Conservation (phyloP, 1,284 basidiomycete species). For the Ustilago sp. region DNA sequence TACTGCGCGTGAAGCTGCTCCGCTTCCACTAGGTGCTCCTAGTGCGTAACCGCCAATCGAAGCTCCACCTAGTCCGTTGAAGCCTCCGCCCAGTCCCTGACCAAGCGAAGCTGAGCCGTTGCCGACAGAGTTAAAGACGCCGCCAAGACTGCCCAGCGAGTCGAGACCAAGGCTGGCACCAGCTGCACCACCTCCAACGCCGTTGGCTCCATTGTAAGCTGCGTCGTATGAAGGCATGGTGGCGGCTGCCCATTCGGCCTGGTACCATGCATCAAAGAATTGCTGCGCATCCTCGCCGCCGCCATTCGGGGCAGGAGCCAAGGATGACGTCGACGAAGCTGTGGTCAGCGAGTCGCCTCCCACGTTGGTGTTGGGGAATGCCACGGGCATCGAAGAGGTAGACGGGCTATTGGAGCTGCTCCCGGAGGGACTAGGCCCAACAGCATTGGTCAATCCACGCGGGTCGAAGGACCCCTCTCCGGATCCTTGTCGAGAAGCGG, state of each 20-base stretch:
- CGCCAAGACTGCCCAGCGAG: conserved; percentile 33
- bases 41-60: conserved; percentile 29
- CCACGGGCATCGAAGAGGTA: conserved; percentile 30
- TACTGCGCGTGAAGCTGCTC: not conserved
- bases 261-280: conserved; percentile 55
- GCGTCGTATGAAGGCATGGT: conserved; percentile 52
- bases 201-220: conserved; percentile 36
- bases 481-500: conserved; percentile 29
- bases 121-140: conserved; percentile 13
- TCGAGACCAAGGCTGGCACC: conserved; percentile 41
- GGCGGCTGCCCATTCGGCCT: conserved; percentile 54
- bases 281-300: conserved; percentile 53
- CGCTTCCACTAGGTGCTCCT: not conserved
- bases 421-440: conserved; percentile 27
- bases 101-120: conserved; percentile 10
- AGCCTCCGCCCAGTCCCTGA: conserved; percentile 42
- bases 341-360: conserved; percentile 23
- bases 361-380: conserved; percentile 1
- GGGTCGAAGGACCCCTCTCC: conserved; percentile 40
- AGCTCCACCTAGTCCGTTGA: conserved; percentile 33
- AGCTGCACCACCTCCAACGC: conserved; percentile 34
- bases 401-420: conserved; percentile 40
- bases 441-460: conserved; percentile 17
- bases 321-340: conserved; percentile 34
- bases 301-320: conserved; percentile 24